Conservation (phyloP, 768 basidiomycete genomes). For the Tephrocybe rancida region DNA sequence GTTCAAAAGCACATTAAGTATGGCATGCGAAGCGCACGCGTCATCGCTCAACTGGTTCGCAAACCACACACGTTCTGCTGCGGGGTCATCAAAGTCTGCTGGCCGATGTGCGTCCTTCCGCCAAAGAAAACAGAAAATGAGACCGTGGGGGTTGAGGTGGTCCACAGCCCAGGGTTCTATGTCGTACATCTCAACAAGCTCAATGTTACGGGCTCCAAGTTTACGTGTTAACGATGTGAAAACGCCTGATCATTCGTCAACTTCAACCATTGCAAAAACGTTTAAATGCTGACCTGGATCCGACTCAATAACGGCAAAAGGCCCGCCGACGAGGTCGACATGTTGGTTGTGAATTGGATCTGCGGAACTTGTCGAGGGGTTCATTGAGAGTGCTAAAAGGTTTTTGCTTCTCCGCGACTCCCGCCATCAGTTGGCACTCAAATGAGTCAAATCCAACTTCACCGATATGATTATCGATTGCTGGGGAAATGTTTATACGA, state of each 20-base stretch:
- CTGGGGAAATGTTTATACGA: not conserved
- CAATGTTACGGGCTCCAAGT: constrained; percentile 53
- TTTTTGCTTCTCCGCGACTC: constrained; percentile 10
- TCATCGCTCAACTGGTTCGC: constrained; percentile 70
- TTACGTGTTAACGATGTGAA: constrained; percentile 59
- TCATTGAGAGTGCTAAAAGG: constrained; percentile 4
- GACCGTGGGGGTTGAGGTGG: constrained; percentile 57
- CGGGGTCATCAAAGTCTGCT: constrained; percentile 52
- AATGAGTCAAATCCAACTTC: too few species aligned
- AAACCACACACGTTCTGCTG: constrained; percentile 63
- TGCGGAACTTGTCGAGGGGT: not conserved
- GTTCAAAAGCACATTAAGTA: constrained; percentile 63
- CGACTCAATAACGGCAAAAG: constrained; percentile 64
- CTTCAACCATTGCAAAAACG: not conserved
- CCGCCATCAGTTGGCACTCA: not conserved
- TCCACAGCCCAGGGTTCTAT: constrained; percentile 68
- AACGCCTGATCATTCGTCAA: constrained; percentile 40
- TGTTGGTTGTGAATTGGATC: not conserved
- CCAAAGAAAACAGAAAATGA: constrained; percentile 69
- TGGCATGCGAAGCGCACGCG: constrained; percentile 64
- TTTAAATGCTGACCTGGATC: constrained; percentile 41
- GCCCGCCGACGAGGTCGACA: constrained; percentile 59
- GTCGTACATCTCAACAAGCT: constrained; percentile 61
- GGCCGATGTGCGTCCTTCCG: constrained; percentile 47
- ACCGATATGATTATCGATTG: not conserved